Base-by-base conservation (phyloP, 805 yeast species). In the Priceomyces fermenticarens region DNA sequence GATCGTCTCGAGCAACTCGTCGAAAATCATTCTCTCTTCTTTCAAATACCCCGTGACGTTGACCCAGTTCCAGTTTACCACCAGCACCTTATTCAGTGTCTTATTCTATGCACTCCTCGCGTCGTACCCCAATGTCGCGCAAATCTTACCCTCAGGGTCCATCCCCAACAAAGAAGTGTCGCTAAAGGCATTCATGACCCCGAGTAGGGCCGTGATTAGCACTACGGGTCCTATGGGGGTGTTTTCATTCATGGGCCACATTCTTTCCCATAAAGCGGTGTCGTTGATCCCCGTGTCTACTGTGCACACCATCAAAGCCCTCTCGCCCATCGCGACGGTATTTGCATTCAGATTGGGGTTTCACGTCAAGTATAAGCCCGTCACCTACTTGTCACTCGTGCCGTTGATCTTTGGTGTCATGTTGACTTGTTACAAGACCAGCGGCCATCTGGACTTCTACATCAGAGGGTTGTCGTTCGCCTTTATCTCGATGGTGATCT, bases 151-250 rank as follows among this genome's bases (percentile, higher is more conserved):
- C 0, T 47, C 42, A 16, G 82, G 82, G 4, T 72, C 79, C 20
- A 62, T 78, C 41, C 81, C 85, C 0, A 42, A 49, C 17, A 42
- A 41, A 49, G 48, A 54, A 50, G 48, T 43, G 47, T 62, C 54
- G 36, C 62, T 53, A 11, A 36, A 46, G 20, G 60, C 65, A 26
- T 78, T 85, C 48, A 49, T 83, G 11, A 65, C 63, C 15, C 93
- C 95, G 16, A 69, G 80, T 2, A 49, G 58, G 36, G 55, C 71
- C 38, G 68, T 83, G 27, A 51, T 86, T 11, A 55, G 67, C 37
- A 83, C 88, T 10, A 88, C 96, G 0, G 77, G 88, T 15, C 98
- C 98, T 13, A 88, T 91, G 96, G 98, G 97, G 6, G 69, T 82
- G 45, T 93, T 91, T 66, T 98, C 91, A 67, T 86, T 91, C 50